Evolutionary conservation across 805 yeast genomes (phyloP), one percentile per base, ranked within the genome.

Genomic region (Ascoidea rubescens): DNA sequence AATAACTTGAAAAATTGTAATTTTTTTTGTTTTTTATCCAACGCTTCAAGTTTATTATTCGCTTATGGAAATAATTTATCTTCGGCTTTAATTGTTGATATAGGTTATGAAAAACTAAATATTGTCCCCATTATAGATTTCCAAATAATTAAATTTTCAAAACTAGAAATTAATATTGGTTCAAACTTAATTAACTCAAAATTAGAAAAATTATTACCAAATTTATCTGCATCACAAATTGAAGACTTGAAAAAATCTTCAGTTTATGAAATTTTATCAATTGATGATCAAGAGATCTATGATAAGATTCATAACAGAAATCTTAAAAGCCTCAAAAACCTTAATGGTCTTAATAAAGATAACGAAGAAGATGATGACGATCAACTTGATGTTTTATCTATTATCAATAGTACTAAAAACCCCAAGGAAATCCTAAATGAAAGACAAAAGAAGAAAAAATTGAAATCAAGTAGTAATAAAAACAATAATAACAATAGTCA

Each of bases 301-400:
- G 50, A 42, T 14, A 46, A 33, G 5, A 45, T 67, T 28, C 48
- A 61, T 53, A 62, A 64, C 55, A 54, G 51, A 55, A 55, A n/a
- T 59, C 61, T 31, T 56, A 56, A 50, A 33, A 51, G 55, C 4
- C 55, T 57, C 10, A 56, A 50, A 33, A 51, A 56, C 4, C 55
- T 57, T 14, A 47, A 30, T 37, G 43, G 14, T 1, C 8, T 37
- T 8, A 48, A 45, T 28, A 53, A 53, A 30, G 64, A 61, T 1
- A 67, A 64, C 14, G 73, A 71, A 5, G 64, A 63, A 46, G 75
- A 72, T 6, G 87, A 80, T 45, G 91, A 84, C 33, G 95, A 88
- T 51, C 79, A 81, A 4, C 73, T 88, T 45, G 96, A 91, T 64
- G 89, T 91, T 49, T 96, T 96, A 1, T 87, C 89, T 46, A 80